Conservation (phyloP, 768 basidiomycete genomes). For the Dictyophora rubrovolvata region DNA sequence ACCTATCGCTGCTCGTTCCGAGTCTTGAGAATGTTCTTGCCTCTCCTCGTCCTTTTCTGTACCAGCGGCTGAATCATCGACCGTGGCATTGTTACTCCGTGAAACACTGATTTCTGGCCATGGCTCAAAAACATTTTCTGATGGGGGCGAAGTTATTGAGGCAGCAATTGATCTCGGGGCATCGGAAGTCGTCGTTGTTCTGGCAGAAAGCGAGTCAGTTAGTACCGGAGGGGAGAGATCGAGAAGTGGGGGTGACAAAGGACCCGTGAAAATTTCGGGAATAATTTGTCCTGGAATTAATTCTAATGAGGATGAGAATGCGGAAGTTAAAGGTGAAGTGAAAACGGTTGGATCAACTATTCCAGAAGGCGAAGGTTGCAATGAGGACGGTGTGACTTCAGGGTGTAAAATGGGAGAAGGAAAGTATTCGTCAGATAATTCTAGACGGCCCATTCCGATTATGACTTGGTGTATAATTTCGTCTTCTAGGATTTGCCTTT, state of each 20-base stretch:
- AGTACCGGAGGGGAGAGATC: not conserved
- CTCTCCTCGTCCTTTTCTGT: not conserved
- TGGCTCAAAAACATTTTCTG: not conserved
- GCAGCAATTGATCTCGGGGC: not conserved
- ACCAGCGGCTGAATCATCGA: not conserved
- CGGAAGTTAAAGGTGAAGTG: not conserved
- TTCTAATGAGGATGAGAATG: not conserved
- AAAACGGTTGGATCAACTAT: not conserved
- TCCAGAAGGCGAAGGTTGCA: not conserved
- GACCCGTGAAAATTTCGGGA: not conserved
- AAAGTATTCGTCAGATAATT: constrained; percentile 16
- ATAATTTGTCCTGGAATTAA: not conserved
- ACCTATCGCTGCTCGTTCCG: constrained; percentile 73
- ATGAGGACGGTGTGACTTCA: constrained; percentile 1
- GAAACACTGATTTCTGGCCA: constrained; percentile 1
- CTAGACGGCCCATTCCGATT: constrained; percentile 78
- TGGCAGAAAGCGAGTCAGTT: not conserved
- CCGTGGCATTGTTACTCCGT: not conserved
- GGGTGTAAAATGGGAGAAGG: not conserved
- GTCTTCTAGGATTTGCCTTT: constrained; percentile 60
- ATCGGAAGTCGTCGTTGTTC: not conserved
- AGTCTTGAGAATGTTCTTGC: constrained; percentile 6
- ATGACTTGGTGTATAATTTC: constrained; percentile 83
- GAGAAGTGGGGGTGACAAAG: not conserved
- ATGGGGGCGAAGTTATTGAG: not conserved